Percentiles rank a stretch among this genome's conserved stretches.
Conservation (phyloP, 2,329 filamentous ascomycete species). For the Neonectria punicea region DNA sequence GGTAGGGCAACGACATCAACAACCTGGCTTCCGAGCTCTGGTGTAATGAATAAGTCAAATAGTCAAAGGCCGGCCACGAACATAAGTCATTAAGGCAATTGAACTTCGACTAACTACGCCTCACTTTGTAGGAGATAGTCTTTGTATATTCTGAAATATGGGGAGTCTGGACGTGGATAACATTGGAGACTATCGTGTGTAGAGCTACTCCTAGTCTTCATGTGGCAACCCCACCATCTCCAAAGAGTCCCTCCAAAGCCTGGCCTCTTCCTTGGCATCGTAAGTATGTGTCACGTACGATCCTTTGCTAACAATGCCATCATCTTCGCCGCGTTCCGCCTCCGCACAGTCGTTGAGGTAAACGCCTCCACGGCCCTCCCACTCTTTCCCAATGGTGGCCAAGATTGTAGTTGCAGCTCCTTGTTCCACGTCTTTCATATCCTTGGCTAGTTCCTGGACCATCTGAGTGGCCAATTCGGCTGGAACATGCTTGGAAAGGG, state of each 20-base stretch:
- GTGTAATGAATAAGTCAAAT: too few species aligned
- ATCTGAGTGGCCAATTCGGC: background rate
- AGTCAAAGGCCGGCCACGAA: too few species aligned
- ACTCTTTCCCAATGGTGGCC: constrained; percentile 21
- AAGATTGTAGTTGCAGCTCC: constrained; percentile 23
- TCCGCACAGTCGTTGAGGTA: constrained; percentile 23
- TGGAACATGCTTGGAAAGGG: constrained; percentile 2
- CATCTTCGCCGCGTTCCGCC: constrained; percentile 8
- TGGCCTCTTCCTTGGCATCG: constrained; percentile 13
- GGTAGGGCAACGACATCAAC: too few species aligned
- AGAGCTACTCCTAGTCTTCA: background rate
- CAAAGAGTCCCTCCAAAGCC: constrained; percentile 26
- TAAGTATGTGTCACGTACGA: constrained; percentile 23
- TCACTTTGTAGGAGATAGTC: too few species aligned
- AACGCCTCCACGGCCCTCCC: constrained; percentile 25
- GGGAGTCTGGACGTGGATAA: too few species aligned
- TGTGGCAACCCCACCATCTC: constrained; percentile 4
- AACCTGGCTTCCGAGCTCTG: too few species aligned
- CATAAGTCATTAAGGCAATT: too few species aligned
- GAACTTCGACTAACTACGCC: too few species aligned
- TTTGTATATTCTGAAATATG: too few species aligned
- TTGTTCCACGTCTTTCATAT: constrained; percentile 16
- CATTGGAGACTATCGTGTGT: too few species aligned
- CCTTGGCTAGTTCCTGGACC: background rate
- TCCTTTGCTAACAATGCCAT: background rate